Base-by-base conservation (phyloP, 2,329 filamentous ascomycete species). In the Aureobasidium pullulans region DNA sequence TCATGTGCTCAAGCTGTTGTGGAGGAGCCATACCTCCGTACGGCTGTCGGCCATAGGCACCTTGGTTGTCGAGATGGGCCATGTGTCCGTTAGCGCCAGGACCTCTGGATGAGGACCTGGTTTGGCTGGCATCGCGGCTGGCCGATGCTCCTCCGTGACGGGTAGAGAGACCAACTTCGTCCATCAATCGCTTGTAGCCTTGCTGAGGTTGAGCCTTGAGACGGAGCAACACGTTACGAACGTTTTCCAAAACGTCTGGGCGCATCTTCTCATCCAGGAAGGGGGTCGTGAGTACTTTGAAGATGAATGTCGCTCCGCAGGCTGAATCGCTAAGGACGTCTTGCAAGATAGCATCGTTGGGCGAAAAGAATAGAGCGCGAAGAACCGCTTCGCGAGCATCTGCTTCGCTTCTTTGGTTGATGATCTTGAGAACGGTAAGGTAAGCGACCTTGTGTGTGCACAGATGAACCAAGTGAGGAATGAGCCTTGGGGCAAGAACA, bases 391-490 rank as follows among this genome's bases (percentile, higher is more conserved):
- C 93, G 11, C 94, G 85, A 3, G 94, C 94, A 62, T 97, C 93
- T 0, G 89, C 82, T 75, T 99, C 94, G 36, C 92, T 89, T 70
- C 96, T 91, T 74, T 99, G 94, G 72, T 99, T 99, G 74, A 99
- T 96, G 53, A 97, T 91, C 78, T 99, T 99, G 60, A 99, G 80
- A 1, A 99, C 93, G 0, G 94, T 99, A 62, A 97, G 80, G 70
- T 97, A 97, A 0, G 94, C 94, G 59, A 99, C 93, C 79, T 97
- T 97, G 80, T 99, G 94, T 0, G 94, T 97, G 80, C 94, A 97
- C 6, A 99, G 82, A 70, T 96, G 90, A 28, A 96, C 91, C 34
- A 99, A 80, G 70, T 96, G 91, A 42, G 94, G 92, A 15, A 96
- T 90, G 28, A 99, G 84, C 66, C 92, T 86, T 19, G 94, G 94